phyloP scores from a whole-genome alignment of 805 yeast genomes.

The Hanseniaspora nectarophila region DNA sequence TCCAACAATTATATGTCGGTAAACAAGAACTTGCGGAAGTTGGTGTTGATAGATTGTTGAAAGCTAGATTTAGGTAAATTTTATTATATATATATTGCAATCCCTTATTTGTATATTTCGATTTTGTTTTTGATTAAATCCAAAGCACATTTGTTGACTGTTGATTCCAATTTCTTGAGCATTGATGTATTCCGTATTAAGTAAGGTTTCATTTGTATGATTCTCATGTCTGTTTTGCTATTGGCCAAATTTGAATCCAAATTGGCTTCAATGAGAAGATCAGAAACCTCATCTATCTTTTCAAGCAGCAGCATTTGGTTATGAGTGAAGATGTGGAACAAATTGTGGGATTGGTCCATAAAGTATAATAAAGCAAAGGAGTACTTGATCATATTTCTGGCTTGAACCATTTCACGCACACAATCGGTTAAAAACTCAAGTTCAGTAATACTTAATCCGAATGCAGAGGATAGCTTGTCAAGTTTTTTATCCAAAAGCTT shows the following conservation, averaged over 20 bases:
- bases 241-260: conserved; percentile 28
- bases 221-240: conserved; percentile 23
- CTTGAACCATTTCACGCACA: conserved; percentile 48
- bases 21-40: conserved; percentile 77
- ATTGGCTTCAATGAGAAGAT: conserved; percentile 38
- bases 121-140: conserved; percentile 5
- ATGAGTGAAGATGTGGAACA: conserved; percentile 54
- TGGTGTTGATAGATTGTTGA: conserved; percentile 68
- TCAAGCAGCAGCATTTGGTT: conserved; percentile 53
- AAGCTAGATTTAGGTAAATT: conserved; percentile 64
- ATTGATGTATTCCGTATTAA: conserved; percentile 2
- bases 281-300: conserved; percentile 59
- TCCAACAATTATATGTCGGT: conserved; percentile 91
- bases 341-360: conserved; percentile 39
- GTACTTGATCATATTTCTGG: conserved; percentile 79
- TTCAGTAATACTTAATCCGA: conserved; percentile 72
- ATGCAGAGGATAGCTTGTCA: conserved; percentile 49
- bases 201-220: conserved; percentile 5
- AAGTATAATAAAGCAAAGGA: conserved; percentile 73
- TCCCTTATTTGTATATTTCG: conserved; percentile 2
- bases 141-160: background rate
- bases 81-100: background rate
- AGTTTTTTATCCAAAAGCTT: conserved; percentile 49
- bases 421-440: conserved; percentile 73
- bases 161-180: background rate